Percentiles rank a stretch among this genome's conserved stretches.
These are phyloP conservation scores for Juglanconis juglandina DNA, from an alignment of 2,329 filamentous ascomycete species.

Conservation along the genomic window DNA sequence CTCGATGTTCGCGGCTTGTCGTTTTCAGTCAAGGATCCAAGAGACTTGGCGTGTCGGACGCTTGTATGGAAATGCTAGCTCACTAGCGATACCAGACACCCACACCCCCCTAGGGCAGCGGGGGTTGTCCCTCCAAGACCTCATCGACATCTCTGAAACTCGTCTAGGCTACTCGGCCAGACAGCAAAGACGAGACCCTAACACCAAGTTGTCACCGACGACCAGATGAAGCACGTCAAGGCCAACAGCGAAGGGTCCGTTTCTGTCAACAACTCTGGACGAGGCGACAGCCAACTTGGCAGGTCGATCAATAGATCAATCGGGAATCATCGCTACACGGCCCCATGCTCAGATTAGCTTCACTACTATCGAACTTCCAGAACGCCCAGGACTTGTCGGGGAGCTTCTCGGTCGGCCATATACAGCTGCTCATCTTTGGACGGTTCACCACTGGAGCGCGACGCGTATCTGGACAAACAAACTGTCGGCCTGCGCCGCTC, in stretches of 20 bases:
- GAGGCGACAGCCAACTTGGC: neutral
- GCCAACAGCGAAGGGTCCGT: neutral
- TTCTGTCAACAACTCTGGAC: neutral
- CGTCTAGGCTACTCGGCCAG: neutral
- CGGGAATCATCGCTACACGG: neutral
- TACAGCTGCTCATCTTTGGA: too few species aligned
- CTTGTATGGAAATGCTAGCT: conserved; percentile 3
- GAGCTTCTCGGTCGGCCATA: too few species aligned
- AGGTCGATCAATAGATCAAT: neutral
- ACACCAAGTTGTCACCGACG: neutral
- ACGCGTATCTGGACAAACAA: neutral
- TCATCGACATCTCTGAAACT: conserved; percentile 7
- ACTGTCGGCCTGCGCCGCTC: neutral
- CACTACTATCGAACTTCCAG: neutral
- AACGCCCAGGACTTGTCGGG: too few species aligned
- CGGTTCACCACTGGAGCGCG: too few species aligned
- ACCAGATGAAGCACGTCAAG: neutral
- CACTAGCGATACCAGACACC: neutral
- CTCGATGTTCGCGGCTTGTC: neutral
- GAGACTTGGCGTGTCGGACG: conserved; percentile 11
- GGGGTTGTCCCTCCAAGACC: neutral
- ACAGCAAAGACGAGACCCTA: neutral
- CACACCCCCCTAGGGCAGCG: neutral
- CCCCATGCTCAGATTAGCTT: neutral
- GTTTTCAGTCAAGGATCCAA: neutral